These are phyloP conservation scores for Podila minutissima DNA, from an alignment of 192 early-diverging fungal genomes.

Conservation along the genomic window DNA sequence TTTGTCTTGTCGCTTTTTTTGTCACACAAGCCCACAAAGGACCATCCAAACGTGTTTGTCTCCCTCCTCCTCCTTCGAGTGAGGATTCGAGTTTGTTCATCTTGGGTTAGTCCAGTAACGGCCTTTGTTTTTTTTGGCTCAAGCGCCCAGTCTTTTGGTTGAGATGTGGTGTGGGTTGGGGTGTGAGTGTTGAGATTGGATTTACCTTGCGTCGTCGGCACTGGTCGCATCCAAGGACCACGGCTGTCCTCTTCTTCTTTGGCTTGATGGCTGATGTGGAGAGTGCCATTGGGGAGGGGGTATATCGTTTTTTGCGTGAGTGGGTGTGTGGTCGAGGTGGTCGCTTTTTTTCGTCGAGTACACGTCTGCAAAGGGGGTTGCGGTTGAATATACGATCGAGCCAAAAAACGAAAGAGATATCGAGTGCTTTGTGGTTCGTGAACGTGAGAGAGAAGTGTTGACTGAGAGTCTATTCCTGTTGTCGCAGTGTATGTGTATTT, in stretches of 20 bases:
- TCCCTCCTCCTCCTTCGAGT: no score
- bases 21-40: no score
- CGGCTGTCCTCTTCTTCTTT: conserved; percentile 50
- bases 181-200: neutral
- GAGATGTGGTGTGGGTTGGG: neutral
- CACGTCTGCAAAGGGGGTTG: no score
- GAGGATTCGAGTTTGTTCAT: no score
- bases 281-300: conserved; percentile 14
- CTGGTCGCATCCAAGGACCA: conserved; percentile 48
- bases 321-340: neutral
- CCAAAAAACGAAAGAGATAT: neutral
- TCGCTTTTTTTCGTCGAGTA: no score
- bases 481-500: neutral
- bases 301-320: neutral
- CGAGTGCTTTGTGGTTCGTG: neutral
- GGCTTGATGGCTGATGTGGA: conserved; percentile 37
- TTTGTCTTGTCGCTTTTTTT: no score
- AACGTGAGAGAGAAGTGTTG: neutral
- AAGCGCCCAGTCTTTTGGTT: neutral
- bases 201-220: conserved; percentile 49
- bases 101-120: no score
- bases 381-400: neutral
- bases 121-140: no score
- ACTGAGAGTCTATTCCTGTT: neutral
- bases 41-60: no score